Evolutionary conservation across 176 grass and related monocot genomes (phyloP).

Genomic region (Ampelocalamus luodianensis): DNA sequence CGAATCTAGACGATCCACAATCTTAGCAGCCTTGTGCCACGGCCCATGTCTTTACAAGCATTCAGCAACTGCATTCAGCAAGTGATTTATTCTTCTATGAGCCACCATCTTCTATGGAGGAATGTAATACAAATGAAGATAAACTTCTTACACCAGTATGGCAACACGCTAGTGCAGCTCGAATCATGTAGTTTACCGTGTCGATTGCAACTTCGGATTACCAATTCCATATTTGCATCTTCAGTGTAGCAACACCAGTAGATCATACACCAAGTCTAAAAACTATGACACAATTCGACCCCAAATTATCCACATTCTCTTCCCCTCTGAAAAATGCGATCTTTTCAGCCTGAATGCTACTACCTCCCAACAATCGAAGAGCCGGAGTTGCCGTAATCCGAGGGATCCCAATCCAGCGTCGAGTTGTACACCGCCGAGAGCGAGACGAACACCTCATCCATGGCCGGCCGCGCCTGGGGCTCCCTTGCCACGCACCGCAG

Average conservation of each 20-base stretch:
- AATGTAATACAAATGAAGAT: not conserved
- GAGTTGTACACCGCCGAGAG: conserved; percentile 66
- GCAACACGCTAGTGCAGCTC: not conserved
- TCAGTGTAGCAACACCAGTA: too few species aligned
- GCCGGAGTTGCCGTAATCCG: conserved; percentile 54
- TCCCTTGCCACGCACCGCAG: conserved; percentile 65
- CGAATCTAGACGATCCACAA: too few species aligned
- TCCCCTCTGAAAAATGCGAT: not conserved
- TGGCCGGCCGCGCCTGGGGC: conserved; percentile 48
- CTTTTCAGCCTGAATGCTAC: not conserved
- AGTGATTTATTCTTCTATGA: not conserved
- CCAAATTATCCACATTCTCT: not conserved
- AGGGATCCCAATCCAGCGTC: conserved; percentile 62
- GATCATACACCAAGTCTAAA: too few species aligned
- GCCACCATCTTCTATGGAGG: not conserved
- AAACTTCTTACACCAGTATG: not conserved
- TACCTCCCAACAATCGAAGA: conserved; percentile 57
- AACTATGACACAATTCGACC: not conserved
- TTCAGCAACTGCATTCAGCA: too few species aligned
- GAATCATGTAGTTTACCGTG: not conserved
- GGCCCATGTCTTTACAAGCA: too few species aligned
- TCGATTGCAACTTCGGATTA: not conserved
- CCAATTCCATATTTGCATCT: not conserved
- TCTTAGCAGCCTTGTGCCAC: too few species aligned
- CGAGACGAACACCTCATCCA: conserved; percentile 58